phyloP scores from a whole-genome alignment of 2,329 filamentous ascomycete genomes.

The Endothia cerciana region DNA sequence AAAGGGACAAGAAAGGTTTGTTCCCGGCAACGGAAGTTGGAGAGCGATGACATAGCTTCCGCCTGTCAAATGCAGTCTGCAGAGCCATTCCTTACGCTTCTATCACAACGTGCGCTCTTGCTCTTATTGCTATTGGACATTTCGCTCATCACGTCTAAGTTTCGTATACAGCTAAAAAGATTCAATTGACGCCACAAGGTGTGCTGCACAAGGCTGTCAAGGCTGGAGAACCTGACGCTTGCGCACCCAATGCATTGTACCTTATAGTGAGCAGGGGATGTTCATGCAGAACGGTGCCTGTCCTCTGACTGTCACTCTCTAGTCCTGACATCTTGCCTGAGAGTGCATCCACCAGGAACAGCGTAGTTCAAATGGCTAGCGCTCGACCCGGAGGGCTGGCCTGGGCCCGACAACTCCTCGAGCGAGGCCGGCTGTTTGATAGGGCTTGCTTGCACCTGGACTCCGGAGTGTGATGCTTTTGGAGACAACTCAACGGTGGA shows the following conservation, averaged over 20 bases:
- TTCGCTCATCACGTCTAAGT: background rate
- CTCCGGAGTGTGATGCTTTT: background rate
- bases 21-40: background rate
- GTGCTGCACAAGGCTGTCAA: background rate
- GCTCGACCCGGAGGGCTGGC: background rate
- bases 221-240: background rate
- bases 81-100: background rate
- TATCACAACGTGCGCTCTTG: conserved; percentile 10
- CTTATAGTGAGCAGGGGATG: background rate
- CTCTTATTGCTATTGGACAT: conserved; percentile 6
- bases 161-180: background rate
- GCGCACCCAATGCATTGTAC: background rate
- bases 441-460: background rate
- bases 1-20: conserved; percentile 7
- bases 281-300: background rate
- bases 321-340: background rate
- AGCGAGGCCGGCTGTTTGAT: background rate
- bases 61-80: background rate
- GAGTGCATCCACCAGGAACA: background rate
- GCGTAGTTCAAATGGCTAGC: background rate
- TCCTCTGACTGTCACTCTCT: background rate
- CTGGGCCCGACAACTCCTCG: background rate
- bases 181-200: no score
- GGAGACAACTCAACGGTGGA: background rate
- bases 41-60: conserved; percentile 12